Conservation (phyloP, 768 basidiomycete species). For the Mycena galericulata region DNA sequence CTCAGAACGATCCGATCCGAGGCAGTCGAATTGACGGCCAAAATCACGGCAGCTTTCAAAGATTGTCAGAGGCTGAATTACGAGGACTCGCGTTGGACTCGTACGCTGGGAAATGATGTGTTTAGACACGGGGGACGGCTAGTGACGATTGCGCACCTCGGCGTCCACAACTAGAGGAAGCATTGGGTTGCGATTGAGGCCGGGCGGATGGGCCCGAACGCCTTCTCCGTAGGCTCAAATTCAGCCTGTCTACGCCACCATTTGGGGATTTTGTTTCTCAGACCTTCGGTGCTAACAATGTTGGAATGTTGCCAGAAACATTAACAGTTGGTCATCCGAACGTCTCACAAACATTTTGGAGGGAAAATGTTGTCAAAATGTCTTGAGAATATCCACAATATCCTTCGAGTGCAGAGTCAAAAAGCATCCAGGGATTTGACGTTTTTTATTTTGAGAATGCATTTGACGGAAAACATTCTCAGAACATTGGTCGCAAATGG, state of each 20-base stretch:
- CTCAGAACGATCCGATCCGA: too few relatives aligned
- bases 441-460: too few relatives aligned
- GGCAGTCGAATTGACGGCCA: slow-evolving; percentile 2
- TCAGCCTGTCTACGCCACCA: slow-evolving; percentile 2
- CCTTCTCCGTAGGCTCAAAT: too few relatives aligned
- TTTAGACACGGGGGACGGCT: slow-evolving; percentile 1
- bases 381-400: too few relatives aligned
- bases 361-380: too few relatives aligned
- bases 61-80: background rate
- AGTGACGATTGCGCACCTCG: slow-evolving; percentile 11
- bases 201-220: background rate
- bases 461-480: too few relatives aligned
- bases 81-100: background rate
- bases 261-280: background rate
- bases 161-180: background rate
- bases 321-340: too few relatives aligned
- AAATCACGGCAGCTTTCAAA: background rate
- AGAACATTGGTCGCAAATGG: slow-evolving; percentile 1
- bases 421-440: too few relatives aligned
- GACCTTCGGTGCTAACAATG: background rate
- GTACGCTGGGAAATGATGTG: background rate
- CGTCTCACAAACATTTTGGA: too few relatives aligned
- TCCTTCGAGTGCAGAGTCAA: too few relatives aligned
- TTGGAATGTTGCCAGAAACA: too few relatives aligned
- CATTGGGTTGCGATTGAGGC: slow-evolving; percentile 14